Evolutionary conservation across 148 eudicot genomes (phyloP), one percentile per base, ranked within the genome.

Genomic region (Simmondsia chinensis): DNA sequence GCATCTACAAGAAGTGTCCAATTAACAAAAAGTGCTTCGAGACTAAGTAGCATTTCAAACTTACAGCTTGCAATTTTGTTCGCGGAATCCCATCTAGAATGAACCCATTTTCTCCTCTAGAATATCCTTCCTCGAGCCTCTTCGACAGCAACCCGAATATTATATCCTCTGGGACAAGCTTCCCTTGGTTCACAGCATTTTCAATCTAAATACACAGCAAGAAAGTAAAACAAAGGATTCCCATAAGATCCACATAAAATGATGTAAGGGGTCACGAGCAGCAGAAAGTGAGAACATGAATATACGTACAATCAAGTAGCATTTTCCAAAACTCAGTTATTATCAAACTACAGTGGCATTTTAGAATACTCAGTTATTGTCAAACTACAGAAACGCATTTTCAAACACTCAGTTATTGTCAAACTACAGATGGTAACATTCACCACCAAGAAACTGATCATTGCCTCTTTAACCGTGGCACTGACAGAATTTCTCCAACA

Each of bases 61-160:
- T 89, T 56, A 89, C 97, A 56, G 97, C 97, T 77, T 89, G 97
- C 27, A 56, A 61, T 44, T 54, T 73, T 22, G 94, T 68, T 49
- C 91, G 71, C 15, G 97, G 97, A 48, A 89, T 71, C 12, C 97
- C 94, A 55, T 89, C 97, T 53, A 89, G 48, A 48, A 89, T 89
- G 66, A 89, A 89, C 24, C 97, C 97, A 43, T 76, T 68, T 75
- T 89, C 82, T 31, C 91, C 91, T 51, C 62, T 75, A 36, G 37
- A 42, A 39, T 64, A 71, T 20, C 91, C 91, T 71, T 83, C 97
- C 57, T 83, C 94, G 40, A 88, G 56, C 60, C 79, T 80, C 72
- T 83, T 88, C 2, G 94, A 70, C 48, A 89, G 40, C 52, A 89
- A 60, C 37, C 84, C 83, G 64, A 89, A 84, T 45, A 89, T 81